These are phyloP conservation scores for Penstemon eatonii DNA, from an alignment of 257 asterid species.

Conservation along the genomic window DNA sequence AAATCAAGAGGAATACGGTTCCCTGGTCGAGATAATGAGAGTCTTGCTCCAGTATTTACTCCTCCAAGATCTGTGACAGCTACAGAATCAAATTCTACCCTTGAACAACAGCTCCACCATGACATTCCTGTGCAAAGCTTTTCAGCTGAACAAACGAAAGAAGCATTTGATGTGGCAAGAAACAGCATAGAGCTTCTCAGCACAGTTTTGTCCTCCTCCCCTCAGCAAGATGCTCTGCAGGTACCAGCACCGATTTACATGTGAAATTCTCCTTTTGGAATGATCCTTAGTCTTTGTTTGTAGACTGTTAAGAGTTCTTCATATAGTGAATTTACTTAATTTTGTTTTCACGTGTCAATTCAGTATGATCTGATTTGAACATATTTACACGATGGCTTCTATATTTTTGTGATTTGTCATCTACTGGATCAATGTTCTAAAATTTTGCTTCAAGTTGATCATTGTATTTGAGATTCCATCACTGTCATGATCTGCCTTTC, in stretches of 20 bases:
- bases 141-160: slow-evolving; percentile 87
- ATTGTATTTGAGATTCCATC: not conserved
- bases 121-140: slow-evolving; percentile 62
- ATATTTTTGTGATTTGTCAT: not conserved
- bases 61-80: slow-evolving; percentile 78
- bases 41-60: slow-evolving; percentile 92
- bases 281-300: slow-evolving; percentile 1
- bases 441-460: slow-evolving; percentile 14
- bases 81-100: slow-evolving; percentile 51
- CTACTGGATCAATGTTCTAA: slow-evolving; percentile 4
- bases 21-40: slow-evolving; percentile 96
- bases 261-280: slow-evolving; percentile 17
- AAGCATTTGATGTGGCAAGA: slow-evolving; percentile 95
- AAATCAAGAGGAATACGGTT: slow-evolving; percentile 91
- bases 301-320: slow-evolving; percentile 1
- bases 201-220: slow-evolving; percentile 94
- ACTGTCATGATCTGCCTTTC: not conserved
- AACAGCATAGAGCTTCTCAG: slow-evolving; percentile 91
- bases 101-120: slow-evolving; percentile 52
- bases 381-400: slow-evolving; percentile 16
- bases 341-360: not conserved
- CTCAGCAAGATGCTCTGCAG: slow-evolving; percentile 92
- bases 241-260: slow-evolving; percentile 37
- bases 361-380: not conserved
- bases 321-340: slow-evolving; percentile 17